phyloP scores from a whole-genome alignment of 1,284 basidiomycete genomes.

The Farysia itapuensis region DNA sequence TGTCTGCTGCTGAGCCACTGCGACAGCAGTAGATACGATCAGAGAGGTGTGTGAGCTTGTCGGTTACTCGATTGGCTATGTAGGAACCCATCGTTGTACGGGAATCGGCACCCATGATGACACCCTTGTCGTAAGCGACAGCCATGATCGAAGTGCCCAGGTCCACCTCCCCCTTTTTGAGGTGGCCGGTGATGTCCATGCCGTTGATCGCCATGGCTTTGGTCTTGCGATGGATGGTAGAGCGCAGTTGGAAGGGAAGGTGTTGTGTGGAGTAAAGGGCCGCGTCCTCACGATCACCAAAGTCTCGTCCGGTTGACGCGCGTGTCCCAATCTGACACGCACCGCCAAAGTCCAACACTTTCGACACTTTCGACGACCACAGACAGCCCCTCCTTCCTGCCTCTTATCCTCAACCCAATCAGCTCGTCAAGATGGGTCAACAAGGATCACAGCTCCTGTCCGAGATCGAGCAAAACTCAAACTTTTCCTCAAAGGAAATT shows the following conservation, averaged over 20 bases:
- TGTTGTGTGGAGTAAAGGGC: too few species aligned
- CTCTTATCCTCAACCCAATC: too few species aligned
- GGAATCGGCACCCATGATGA: slow-evolving; percentile 94
- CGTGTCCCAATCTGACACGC: too few species aligned
- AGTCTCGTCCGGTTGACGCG: too few species aligned
- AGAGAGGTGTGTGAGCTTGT: slow-evolving; percentile 95
- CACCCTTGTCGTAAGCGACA: slow-evolving; percentile 90
- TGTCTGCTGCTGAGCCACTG: slow-evolving; percentile 96
- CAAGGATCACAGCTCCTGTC: slow-evolving; percentile 86
- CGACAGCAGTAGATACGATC: slow-evolving; percentile 99
- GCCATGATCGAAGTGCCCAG: slow-evolving; percentile 93
- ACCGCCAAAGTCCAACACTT: too few species aligned
- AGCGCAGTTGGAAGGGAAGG: too few species aligned
- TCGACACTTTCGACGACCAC: too few species aligned
- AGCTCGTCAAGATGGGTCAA: slow-evolving; percentile 60
- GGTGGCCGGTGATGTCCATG: slow-evolving; percentile 38
- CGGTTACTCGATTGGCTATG: slow-evolving; percentile 97
- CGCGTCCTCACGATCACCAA: too few species aligned
- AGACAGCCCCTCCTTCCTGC: too few species aligned
- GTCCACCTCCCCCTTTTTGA: slow-evolving; percentile 59
- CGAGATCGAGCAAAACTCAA: slow-evolving; percentile 88
- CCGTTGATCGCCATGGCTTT: slow-evolving; percentile 39
- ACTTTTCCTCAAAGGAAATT: slow-evolving; percentile 63
- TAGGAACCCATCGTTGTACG: slow-evolving; percentile 95
- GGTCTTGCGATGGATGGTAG: too few species aligned